These are phyloP conservation scores for Phoma sp. DNA, from an alignment of 2,329 filamentous ascomycete genomes.

Conservation along the genomic window DNA sequence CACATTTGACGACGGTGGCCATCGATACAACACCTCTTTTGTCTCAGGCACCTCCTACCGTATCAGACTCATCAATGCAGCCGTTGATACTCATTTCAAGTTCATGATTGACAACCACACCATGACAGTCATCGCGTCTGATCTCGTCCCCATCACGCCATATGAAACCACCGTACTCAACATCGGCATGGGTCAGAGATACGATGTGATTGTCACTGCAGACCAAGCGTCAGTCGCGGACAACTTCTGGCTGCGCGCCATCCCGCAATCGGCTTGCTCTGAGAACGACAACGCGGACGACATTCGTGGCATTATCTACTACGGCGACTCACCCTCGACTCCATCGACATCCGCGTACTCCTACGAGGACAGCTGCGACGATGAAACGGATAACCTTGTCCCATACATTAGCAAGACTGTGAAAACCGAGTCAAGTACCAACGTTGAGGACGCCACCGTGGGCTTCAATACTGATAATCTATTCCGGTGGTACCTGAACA, in stretches of 20 bases:
- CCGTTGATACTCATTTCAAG: slow-evolving; percentile 50
- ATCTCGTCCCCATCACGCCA: slow-evolving; percentile 52
- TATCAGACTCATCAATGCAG: slow-evolving; percentile 52
- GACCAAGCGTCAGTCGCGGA: slow-evolving; percentile 34
- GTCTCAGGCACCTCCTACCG: slow-evolving; percentile 50
- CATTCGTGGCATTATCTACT: slow-evolving; percentile 50
- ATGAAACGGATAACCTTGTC: slow-evolving; percentile 41
- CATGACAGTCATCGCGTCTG: slow-evolving; percentile 52
- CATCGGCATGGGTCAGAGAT: slow-evolving; percentile 51
- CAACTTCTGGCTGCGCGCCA: slow-evolving; percentile 48
- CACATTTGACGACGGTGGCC: slow-evolving; percentile 41
- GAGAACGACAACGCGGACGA: slow-evolving; percentile 41
- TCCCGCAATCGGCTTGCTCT: slow-evolving; percentile 50
- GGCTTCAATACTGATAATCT: slow-evolving; percentile 43
- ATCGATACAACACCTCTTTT: slow-evolving; percentile 48
- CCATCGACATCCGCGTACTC: slow-evolving; percentile 44
- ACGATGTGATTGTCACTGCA: slow-evolving; percentile 47
- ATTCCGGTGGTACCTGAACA: slow-evolving; percentile 52
- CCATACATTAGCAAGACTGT: slow-evolving; percentile 45
- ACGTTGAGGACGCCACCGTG: slow-evolving; percentile 39
- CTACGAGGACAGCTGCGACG: slow-evolving; percentile 46
- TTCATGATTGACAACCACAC: slow-evolving; percentile 55
- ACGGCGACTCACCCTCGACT: slow-evolving; percentile 30
- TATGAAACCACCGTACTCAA: slow-evolving; percentile 49
- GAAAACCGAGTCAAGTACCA: slow-evolving; percentile 31